phyloP scores from a whole-genome alignment of 495 filamentous ascomycete genomes.

The Podospora australis region DNA sequence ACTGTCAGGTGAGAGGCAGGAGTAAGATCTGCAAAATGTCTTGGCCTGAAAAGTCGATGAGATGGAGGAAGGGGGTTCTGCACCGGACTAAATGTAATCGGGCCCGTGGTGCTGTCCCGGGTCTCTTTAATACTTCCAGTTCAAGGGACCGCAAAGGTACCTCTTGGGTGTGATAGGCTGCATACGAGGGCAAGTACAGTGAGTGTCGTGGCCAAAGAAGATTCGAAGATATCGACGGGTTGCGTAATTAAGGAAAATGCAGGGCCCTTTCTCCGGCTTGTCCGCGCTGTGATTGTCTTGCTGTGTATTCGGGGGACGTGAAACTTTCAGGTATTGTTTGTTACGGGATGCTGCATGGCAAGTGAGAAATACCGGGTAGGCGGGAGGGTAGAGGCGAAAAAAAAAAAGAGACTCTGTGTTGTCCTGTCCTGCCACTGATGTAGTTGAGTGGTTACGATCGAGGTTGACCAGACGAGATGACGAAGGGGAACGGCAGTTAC shows the following conservation, averaged over 20 bases:
- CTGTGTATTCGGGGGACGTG: no score
- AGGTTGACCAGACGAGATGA: no score
- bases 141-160: no score
- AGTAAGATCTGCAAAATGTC: no score
- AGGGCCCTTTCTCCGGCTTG: slow-evolving; percentile 1
- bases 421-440: background rate
- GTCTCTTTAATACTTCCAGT: slow-evolving; percentile 13
- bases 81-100: background rate
- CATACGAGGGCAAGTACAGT: slow-evolving; percentile 12
- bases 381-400: no score
- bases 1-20: no score
- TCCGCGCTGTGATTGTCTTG: slow-evolving; percentile 12
- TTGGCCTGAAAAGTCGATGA: background rate
- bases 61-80: background rate
- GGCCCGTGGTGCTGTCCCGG: no score
- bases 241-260: slow-evolving; percentile 17
- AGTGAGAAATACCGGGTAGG: slow-evolving; percentile 13
- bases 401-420: background rate
- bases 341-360: slow-evolving; percentile 42
- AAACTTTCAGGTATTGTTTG: no score
- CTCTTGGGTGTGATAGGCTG: slow-evolving; percentile 16
- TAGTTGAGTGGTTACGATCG: no score
- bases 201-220: slow-evolving; percentile 40
- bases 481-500: no score
- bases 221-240: slow-evolving; percentile 27